phyloP scores from a whole-genome alignment of 2,329 filamentous ascomycete genomes.

The Cucurbitaria berberidis region DNA sequence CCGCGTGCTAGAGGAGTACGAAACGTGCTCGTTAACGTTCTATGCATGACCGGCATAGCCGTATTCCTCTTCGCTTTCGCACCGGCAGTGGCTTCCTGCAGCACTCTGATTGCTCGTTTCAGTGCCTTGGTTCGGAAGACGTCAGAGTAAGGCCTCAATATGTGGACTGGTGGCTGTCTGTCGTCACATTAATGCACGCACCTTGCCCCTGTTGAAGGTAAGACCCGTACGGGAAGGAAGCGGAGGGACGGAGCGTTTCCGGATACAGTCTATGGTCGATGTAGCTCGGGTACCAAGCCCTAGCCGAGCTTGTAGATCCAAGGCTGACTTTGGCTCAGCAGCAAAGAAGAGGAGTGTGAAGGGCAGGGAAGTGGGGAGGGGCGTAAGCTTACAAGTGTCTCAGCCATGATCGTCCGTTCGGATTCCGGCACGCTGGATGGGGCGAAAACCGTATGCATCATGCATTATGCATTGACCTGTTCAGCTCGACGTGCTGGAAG shows the following conservation, averaged over 20 bases:
- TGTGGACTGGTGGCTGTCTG: conserved; percentile 1
- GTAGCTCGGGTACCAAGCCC: not conserved
- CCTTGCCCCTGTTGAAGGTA: conserved; percentile 4
- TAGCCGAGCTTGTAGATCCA: not conserved
- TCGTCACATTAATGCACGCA: conserved; percentile 3
- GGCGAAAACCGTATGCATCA: too few relatives aligned
- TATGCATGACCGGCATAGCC: not conserved
- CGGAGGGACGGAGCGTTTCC: conserved; percentile 24
- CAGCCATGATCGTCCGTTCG: conserved; percentile 1
- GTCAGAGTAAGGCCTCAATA: not conserved
- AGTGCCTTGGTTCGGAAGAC: not conserved
- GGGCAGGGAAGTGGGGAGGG: not conserved
- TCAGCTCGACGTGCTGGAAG: not conserved
- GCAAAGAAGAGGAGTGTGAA: not conserved
- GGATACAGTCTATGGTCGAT: conserved; percentile 10
- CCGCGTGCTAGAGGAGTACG: conserved; percentile 1
- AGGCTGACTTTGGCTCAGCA: not conserved
- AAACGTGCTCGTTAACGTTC: not conserved
- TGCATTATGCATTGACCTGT: not conserved
- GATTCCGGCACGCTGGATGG: conserved; percentile 1
- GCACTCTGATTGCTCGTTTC: not conserved
- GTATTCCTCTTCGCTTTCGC: not conserved
- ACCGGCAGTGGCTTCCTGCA: not conserved
- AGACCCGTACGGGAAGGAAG: conserved; percentile 22
- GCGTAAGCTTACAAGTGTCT: conserved; percentile 12